Conservation (phyloP, 192 early-diverging fungal species). For the Podila clonocystis region DNA sequence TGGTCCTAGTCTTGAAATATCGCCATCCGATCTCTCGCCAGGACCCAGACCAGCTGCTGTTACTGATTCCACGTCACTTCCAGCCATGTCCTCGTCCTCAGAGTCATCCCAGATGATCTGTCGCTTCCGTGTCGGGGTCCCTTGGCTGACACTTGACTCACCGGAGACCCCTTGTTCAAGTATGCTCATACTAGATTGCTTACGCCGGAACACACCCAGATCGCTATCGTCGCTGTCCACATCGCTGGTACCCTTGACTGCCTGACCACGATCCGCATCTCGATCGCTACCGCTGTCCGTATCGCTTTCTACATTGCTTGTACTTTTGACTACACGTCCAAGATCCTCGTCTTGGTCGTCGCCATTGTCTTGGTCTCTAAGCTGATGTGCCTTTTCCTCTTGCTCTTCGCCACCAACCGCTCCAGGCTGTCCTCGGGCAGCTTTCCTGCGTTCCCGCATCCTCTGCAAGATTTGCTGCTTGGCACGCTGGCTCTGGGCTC, state of each 20-base stretch:
- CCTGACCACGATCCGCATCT: neutral
- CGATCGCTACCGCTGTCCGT: neutral
- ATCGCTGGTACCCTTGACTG: neutral
- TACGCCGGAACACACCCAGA: neutral
- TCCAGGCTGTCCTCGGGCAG: neutral
- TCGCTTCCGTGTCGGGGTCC: slow-evolving; percentile 14
- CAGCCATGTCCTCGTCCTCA: slow-evolving; percentile 21
- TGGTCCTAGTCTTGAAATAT: no score
- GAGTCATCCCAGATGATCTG: slow-evolving; percentile 32
- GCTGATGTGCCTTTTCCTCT: neutral
- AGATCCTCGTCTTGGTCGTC: neutral
- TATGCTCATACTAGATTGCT: neutral
- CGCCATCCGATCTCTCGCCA: no score
- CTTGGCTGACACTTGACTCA: neutral
- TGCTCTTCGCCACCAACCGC: neutral
- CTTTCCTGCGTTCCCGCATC: neutral
- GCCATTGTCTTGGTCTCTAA: slow-evolving; percentile 5
- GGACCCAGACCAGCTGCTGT: no score
- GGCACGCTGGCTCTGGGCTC: slow-evolving; percentile 8
- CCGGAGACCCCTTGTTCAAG: neutral
- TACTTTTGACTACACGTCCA: neutral
- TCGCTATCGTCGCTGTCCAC: neutral
- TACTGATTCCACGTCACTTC: no score
- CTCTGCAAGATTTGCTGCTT: neutral
- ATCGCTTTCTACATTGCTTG: slow-evolving; percentile 13